Evolutionary conservation across 1,284 basidiomycete genomes (phyloP).

Genomic region (Tilletia horrida): DNA sequence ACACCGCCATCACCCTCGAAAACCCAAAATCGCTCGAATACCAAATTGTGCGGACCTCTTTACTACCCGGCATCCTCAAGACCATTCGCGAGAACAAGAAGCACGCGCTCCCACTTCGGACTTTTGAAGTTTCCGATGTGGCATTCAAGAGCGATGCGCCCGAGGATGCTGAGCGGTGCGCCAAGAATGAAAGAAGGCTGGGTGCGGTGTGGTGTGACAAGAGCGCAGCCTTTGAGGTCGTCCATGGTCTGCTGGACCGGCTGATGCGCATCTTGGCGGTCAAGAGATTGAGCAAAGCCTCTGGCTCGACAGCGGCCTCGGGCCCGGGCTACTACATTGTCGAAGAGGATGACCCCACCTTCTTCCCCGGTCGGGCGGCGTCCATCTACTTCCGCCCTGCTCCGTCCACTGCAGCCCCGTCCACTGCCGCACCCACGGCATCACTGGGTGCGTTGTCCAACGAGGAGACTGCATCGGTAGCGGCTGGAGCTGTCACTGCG

Average conservation of each 20-base stretch:
- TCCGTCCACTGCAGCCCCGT: slow-evolving; percentile 45
- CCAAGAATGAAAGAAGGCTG: slow-evolving; percentile 80
- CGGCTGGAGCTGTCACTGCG: slow-evolving; percentile 18
- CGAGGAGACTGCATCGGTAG: slow-evolving; percentile 34
- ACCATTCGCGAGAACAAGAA: slow-evolving; percentile 94
- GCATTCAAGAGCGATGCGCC: slow-evolving; percentile 66
- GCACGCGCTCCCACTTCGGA: slow-evolving; percentile 82
- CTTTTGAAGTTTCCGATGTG: slow-evolving; percentile 92
- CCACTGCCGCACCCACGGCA: slow-evolving; percentile 41
- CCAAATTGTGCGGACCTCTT: slow-evolving; percentile 92
- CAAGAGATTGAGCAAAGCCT: slow-evolving; percentile 67
- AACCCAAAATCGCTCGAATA: slow-evolving; percentile 98
- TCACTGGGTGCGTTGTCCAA: slow-evolving; percentile 22
- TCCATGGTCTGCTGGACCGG: slow-evolving; percentile 89
- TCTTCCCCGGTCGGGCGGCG: slow-evolving; percentile 90
- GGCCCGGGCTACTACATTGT: slow-evolving; percentile 81
- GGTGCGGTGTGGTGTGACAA: slow-evolving; percentile 93
- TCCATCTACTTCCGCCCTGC: slow-evolving; percentile 77
- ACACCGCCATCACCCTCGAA: slow-evolving; percentile 79
- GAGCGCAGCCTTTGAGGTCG: slow-evolving; percentile 92
- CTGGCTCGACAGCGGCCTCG: slow-evolving; percentile 58
- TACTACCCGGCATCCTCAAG: slow-evolving; percentile 92
- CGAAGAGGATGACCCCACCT: slow-evolving; percentile 77
- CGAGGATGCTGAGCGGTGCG: slow-evolving; percentile 67
- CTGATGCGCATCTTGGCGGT: slow-evolving; percentile 92